phyloP scores from a whole-genome alignment of 179 eudicot genomes.

The Carnegiea gigantea region DNA sequence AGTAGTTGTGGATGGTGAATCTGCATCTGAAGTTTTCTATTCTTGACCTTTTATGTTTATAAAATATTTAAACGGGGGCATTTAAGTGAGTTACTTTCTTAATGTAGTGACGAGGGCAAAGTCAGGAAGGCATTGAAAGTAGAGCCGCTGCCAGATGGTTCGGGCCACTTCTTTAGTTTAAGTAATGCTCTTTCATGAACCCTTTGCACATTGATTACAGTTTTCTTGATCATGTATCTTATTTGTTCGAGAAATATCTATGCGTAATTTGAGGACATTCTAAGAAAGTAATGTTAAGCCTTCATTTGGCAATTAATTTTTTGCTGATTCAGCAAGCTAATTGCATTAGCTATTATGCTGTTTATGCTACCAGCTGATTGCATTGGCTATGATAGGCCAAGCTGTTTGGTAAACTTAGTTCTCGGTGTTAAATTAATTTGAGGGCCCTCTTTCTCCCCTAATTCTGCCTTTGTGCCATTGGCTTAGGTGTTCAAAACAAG shows the following conservation, averaged over 20 bases:
- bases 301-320: neutral
- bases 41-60: neutral
- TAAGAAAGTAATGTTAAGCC: neutral
- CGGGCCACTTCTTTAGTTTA: slow-evolving; percentile 92
- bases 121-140: slow-evolving; percentile 94
- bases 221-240: neutral
- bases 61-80: neutral
- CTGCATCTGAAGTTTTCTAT: too few species aligned
- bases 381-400: neutral
- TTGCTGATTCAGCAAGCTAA: neutral
- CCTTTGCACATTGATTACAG: neutral
- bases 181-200: slow-evolving; percentile 45
- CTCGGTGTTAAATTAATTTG: neutral
- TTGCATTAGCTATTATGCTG: too few species aligned
- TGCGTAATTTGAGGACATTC: neutral
- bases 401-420: neutral
- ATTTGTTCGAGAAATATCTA: neutral
- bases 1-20: too few species aligned
- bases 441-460: slow-evolving; percentile 8
- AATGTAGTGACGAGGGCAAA: slow-evolving; percentile 90
- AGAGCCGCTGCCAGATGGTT: slow-evolving; percentile 96
- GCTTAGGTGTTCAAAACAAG: slow-evolving; percentile 85
- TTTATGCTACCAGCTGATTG: neutral
- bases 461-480: slow-evolving; percentile 10
- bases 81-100: slow-evolving; percentile 14